phyloP scores from a whole-genome alignment of 352 stramenopile genomes.

The Lagenidium giganteum region DNA sequence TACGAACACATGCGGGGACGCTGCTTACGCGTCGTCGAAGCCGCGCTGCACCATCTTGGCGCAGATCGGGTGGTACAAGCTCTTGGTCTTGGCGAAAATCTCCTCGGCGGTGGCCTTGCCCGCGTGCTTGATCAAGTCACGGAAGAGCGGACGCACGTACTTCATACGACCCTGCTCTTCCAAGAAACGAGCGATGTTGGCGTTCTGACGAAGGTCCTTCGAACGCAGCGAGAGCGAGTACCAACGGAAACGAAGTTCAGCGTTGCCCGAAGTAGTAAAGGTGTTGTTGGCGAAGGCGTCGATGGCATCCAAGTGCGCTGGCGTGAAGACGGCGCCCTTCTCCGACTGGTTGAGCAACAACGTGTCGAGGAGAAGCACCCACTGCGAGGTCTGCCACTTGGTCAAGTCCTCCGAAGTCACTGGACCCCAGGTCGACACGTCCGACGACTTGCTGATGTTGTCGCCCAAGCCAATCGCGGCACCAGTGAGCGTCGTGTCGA shows the following conservation, averaged over 20 bases:
- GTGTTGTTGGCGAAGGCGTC: slow-evolving; percentile 44
- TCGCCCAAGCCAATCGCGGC: slow-evolving; percentile 38
- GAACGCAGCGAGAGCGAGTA: slow-evolving; percentile 56
- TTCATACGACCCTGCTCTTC: slow-evolving; percentile 76
- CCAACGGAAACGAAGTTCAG: slow-evolving; percentile 70
- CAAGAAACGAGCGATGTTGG: slow-evolving; percentile 37
- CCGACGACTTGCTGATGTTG: slow-evolving; percentile 20
- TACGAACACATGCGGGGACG: too few species aligned
- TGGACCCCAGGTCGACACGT: slow-evolving; percentile 22
- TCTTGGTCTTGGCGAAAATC: slow-evolving; percentile 35
- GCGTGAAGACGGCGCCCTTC: slow-evolving; percentile 11
- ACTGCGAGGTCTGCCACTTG: slow-evolving; percentile 42
- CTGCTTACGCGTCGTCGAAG: slow-evolving; percentile 11
- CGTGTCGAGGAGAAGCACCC: slow-evolving; percentile 58
- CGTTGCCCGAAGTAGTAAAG: slow-evolving; percentile 47
- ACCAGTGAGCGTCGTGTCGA: slow-evolving; percentile 80
- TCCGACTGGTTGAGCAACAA: slow-evolving; percentile 34
- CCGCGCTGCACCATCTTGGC: slow-evolving; percentile 61
- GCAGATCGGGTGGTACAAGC: slow-evolving; percentile 61
- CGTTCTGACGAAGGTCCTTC: slow-evolving; percentile 32
- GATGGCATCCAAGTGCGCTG: slow-evolving; percentile 42
- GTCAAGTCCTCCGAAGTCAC: background rate
- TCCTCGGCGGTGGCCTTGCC: slow-evolving; percentile 19
- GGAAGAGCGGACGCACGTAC: slow-evolving; percentile 65
- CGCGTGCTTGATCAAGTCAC: slow-evolving; percentile 38